A percentile compares a stretch with the other conserved stretches of the same genome.
These are phyloP conservation scores for Fusarium avenaceum DNA, from an alignment of 2,329 filamentous ascomycete species.

Conservation along the genomic window DNA sequence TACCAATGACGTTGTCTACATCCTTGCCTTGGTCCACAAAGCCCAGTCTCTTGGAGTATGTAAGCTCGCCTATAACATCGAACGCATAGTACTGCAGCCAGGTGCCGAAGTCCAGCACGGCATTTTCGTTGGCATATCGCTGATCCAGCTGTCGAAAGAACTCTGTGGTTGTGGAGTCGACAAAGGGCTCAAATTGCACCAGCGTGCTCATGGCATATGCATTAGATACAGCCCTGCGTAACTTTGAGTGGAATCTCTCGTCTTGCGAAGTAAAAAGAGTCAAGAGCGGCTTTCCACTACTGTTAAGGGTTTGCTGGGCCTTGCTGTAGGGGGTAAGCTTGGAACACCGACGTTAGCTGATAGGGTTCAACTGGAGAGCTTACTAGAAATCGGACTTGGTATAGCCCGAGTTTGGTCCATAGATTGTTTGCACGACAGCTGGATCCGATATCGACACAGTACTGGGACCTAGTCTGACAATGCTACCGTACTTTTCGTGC, in stretches of 20 bases:
- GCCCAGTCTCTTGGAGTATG: conserved; percentile 28
- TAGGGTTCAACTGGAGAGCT: background rate
- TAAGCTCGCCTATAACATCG: conserved; percentile 8
- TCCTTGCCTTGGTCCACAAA: conserved; percentile 35
- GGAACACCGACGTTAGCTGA: no score
- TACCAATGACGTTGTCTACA: conserved; percentile 31
- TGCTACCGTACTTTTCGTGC: conserved; percentile 16
- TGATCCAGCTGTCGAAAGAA: conserved; percentile 7
- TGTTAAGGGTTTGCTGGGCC: conserved; percentile 11
- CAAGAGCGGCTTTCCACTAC: conserved; percentile 1
- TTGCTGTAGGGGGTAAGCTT: background rate
- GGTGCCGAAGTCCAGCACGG: background rate
- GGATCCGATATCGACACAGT: conserved; percentile 17
- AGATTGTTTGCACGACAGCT: conserved; percentile 20
- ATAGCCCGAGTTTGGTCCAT: conserved; percentile 24
- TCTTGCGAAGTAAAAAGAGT: conserved; percentile 19
- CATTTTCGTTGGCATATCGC: background rate
- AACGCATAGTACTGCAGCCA: background rate
- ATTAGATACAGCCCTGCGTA: background rate
- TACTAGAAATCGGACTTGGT: conserved; percentile 17
- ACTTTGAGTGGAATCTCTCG: conserved; percentile 8
- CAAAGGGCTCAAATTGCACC: conserved; percentile 14
- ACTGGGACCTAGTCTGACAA: conserved; percentile 26
- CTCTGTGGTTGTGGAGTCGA: background rate
- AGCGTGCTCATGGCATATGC: conserved; percentile 16